Conservation (phyloP, 148 eudicot genomes). For the Persicaria maculosa region DNA sequence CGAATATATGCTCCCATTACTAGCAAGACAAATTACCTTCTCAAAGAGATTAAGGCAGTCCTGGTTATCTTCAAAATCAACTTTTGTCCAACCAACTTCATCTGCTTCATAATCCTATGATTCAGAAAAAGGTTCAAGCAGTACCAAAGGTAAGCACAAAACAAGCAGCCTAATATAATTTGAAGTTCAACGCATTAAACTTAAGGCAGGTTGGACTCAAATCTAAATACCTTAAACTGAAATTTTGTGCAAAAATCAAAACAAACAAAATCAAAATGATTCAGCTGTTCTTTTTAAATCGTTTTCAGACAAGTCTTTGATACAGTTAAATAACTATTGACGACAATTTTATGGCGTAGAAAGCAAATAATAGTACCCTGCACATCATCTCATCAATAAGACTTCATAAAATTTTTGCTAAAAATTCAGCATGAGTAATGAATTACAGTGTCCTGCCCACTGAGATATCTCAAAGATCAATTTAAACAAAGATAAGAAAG, state of each 20-base stretch:
- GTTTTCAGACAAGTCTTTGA: neutral
- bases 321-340: neutral
- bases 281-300: neutral
- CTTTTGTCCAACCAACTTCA: constrained; percentile 86
- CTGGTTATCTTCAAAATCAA: constrained; percentile 85
- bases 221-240: too few relatives aligned
- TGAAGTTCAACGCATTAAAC: too few relatives aligned
- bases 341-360: neutral
- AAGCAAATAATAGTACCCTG: neutral
- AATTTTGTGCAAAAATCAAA: neutral
- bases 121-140: neutral
- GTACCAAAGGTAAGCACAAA: neutral
- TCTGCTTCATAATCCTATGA: constrained; percentile 80
- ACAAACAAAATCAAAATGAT: neutral
- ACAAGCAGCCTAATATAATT: neutral
- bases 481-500: neutral
- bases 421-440: neutral
- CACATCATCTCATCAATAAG: neutral
- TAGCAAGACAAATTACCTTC: constrained; percentile 39
- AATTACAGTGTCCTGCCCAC: neutral
- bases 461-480: neutral
- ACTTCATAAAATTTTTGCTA: neutral
- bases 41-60: constrained; percentile 92
- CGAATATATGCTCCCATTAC: too few relatives aligned
- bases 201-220: too few relatives aligned